Percentiles rank a stretch among this genome's conserved stretches.
Evolutionary conservation across 2,329 filamentous ascomycete genomes (phyloP).

Genomic region (Colletotrichum spinosum): DNA sequence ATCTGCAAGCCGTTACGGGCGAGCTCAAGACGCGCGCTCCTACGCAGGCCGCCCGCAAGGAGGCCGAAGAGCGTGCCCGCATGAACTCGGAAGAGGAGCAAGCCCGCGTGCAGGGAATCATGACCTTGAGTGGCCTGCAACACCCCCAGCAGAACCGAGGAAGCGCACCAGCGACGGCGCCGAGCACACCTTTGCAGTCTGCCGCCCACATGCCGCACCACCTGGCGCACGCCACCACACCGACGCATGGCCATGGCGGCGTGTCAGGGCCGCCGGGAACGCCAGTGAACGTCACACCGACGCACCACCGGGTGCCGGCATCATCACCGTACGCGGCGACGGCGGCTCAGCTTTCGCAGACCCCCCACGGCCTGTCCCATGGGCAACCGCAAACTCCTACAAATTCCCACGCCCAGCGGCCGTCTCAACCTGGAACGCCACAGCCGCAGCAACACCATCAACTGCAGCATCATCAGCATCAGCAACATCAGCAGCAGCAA

Average conservation of each 20-base stretch:
- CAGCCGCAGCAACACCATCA: slow-evolving; percentile 24
- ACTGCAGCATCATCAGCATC: not conserved
- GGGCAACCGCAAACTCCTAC: slow-evolving; percentile 29
- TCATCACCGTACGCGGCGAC: slow-evolving; percentile 33
- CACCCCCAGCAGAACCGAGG: slow-evolving; percentile 34
- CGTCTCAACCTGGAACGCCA: slow-evolving; percentile 32
- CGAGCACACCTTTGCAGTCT: slow-evolving; percentile 27
- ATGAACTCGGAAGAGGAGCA: slow-evolving; percentile 70
- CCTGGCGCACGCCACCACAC: slow-evolving; percentile 27
- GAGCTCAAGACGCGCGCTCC: slow-evolving; percentile 89
- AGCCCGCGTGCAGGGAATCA: slow-evolving; percentile 70
- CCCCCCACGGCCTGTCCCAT: slow-evolving; percentile 26
- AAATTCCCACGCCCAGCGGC: slow-evolving; percentile 27
- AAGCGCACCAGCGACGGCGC: slow-evolving; percentile 26
- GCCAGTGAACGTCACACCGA: slow-evolving; percentile 9
- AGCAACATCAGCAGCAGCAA: slow-evolving; percentile 33
- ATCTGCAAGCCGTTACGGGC: slow-evolving; percentile 87
- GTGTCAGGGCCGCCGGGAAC: slow-evolving; percentile 24
- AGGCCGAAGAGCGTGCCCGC: slow-evolving; percentile 72
- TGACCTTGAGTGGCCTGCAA: slow-evolving; percentile 65
- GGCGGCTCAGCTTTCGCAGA: slow-evolving; percentile 30
- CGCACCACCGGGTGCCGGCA: slow-evolving; percentile 19
- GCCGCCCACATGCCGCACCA: slow-evolving; percentile 33
- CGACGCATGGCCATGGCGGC: slow-evolving; percentile 16
- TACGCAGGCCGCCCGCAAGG: slow-evolving; percentile 76